phyloP scores from a whole-genome alignment of 371 early-diverging fungal species.

The Fennellomyces sp. region DNA sequence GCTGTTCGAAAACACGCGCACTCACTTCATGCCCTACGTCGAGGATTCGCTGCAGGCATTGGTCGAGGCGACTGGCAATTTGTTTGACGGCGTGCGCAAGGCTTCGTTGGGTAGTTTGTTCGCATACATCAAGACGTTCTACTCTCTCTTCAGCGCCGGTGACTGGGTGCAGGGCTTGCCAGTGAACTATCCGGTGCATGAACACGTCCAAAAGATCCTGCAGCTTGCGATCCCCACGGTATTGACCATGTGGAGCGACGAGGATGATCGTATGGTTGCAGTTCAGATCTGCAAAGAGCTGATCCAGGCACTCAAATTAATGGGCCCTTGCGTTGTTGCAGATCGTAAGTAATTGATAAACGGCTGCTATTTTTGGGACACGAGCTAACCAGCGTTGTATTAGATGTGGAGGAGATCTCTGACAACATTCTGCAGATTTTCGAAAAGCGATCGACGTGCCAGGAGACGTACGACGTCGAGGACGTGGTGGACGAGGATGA shows the following conservation, averaged over 20 bases:
- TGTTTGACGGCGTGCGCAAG: constrained; percentile 82
- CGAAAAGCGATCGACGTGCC: constrained; percentile 80
- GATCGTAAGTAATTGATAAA: constrained; percentile 48
- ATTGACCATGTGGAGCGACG: constrained; percentile 75
- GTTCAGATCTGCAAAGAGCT: constrained; percentile 77
- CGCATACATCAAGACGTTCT: constrained; percentile 73
- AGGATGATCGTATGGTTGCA: constrained; percentile 80
- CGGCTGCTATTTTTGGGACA: background rate
- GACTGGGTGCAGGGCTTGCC: constrained; percentile 78
- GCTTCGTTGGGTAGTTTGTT: constrained; percentile 70
- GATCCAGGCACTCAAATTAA: constrained; percentile 66
- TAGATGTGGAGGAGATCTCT: constrained; percentile 54
- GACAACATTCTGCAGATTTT: constrained; percentile 65
- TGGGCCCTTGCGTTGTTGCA: constrained; percentile 81
- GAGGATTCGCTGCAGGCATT: constrained; percentile 65
- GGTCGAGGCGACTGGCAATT: constrained; percentile 64
- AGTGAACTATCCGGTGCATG: constrained; percentile 64
- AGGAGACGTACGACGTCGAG: constrained; percentile 70
- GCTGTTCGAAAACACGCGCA: constrained; percentile 74
- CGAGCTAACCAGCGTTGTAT: background rate
- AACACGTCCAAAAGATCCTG: constrained; percentile 70
- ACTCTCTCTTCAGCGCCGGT: constrained; percentile 57
- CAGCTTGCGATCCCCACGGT: constrained; percentile 68
- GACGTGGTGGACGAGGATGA: constrained; percentile 77
- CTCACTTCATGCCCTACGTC: constrained; percentile 83